Base-by-base conservation (phyloP, 2,329 filamentous ascomycete genomes). In the Colletotrichum shisoi region DNA sequence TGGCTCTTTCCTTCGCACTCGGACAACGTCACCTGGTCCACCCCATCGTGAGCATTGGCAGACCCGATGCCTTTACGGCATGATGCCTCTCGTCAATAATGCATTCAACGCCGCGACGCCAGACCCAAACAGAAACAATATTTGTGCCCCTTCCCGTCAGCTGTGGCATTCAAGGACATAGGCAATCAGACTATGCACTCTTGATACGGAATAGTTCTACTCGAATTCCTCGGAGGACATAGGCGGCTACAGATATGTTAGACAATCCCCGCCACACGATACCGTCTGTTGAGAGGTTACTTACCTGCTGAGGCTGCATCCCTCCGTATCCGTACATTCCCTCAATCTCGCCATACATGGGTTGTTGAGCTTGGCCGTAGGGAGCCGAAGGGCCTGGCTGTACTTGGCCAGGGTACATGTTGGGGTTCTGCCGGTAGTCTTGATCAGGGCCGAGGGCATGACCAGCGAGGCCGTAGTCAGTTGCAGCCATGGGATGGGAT, bases 271-370 rank as follows among this genome's bases (percentile, higher is more conserved):
- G 46, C 44, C 37, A 31, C 56, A 54, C 57, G 46, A 62, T 44
- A 37, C 21, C 9, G 6, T 17, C 5, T n/a, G 42, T 44, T n/a
- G 40, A 27, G 11, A 4, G 27, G 24, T 24, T n/a, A 79, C 86
- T 77, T 83, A 94, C 92, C 83, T 93, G 92, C 78, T 96, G 93
- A 70, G 91, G 87, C 72, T 91, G 89, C 85, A 97, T 92, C 69
- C 88, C 82, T 15, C 89, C 85, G 76, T 96, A 96, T 45, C 86
- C 86, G 71, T 98, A 98, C 84, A 97, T 97, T 70, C 87, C 88
- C 70, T 92, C 89, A 78, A 94, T 89, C 63, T 91, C 89, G 63
- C 89, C 85, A 75, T 93, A 97, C 85, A 97, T 96, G 70, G 88
- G 83, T 66, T 90, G 87, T 72, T 91, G 90, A 52, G 91, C 86